Evolutionary conservation across 176 grass and related monocot species (phyloP).

Genomic region (Zea luxurians): DNA sequence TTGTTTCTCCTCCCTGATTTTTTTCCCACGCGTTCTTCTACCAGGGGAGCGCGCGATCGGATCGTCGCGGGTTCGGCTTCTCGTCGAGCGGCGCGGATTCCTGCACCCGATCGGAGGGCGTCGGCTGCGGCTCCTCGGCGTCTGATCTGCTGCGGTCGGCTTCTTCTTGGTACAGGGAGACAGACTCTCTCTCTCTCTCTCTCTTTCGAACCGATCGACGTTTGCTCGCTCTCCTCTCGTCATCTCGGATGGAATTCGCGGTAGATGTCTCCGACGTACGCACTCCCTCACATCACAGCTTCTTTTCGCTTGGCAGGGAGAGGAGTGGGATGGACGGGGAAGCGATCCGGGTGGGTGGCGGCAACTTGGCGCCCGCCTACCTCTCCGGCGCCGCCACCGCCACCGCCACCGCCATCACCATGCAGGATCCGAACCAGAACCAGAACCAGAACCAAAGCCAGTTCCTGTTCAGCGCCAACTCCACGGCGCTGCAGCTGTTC

Average conservation of each 20-base stretch:
- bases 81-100: not conserved
- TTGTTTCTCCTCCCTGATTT: not conserved
- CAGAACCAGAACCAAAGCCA: not conserved
- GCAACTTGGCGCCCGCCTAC: not conserved
- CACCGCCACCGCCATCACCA: too few species aligned
- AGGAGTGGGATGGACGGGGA: slow-evolving; percentile 43
- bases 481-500: slow-evolving; percentile 37
- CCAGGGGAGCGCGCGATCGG: not conserved
- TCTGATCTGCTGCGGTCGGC: not conserved
- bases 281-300: not conserved
- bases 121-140: not conserved
- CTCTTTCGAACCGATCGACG: not conserved
- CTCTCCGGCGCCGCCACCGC: not conserved
- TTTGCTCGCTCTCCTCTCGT: not conserved
- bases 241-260: not conserved
- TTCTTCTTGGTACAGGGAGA: not conserved
- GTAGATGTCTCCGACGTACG: not conserved
- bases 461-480: slow-evolving; percentile 11
- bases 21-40: not conserved
- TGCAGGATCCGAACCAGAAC: slow-evolving; percentile 7
- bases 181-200: too few species aligned
- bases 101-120: not conserved
- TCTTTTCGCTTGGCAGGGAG: not conserved
- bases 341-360: not conserved
- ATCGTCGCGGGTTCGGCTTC: not conserved